Evolutionary conservation across 176 grass and related monocot genomes (phyloP).

Genomic region (Urochloa ruziziensis): DNA sequence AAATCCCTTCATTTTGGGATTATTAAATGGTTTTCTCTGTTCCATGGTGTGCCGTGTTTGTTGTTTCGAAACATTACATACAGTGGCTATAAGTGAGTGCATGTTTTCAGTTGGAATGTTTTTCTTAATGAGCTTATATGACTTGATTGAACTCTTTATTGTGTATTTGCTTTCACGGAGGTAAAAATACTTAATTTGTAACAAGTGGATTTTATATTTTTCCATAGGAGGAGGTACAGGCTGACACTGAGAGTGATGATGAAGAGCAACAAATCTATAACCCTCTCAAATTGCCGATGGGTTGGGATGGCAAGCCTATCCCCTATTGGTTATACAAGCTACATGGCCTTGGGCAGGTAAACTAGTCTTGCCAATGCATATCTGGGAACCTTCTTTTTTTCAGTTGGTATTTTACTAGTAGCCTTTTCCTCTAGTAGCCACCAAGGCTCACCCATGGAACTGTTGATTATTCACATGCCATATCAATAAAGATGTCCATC

Average conservation of each 20-base stretch:
- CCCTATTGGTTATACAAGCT: constrained; percentile 99
- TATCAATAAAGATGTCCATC: neutral
- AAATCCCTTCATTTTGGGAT: no score
- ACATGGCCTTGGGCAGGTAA: constrained; percentile 95
- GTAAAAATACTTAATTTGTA: neutral
- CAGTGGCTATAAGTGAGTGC: neutral
- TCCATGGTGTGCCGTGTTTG: neutral
- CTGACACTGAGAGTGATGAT: constrained; percentile 86
- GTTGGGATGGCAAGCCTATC: constrained; percentile 98
- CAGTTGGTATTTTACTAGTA: neutral
- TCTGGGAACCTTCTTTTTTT: neutral
- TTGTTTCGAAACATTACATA: neutral
- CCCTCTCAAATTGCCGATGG: constrained; percentile 97
- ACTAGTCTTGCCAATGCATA: neutral
- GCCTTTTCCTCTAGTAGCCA: neutral
- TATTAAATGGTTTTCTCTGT: no score
- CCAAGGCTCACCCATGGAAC: neutral
- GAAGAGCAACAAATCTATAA: constrained; percentile 97
- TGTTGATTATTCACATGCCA: neutral
- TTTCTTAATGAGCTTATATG: neutral
- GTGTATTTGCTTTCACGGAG: neutral
- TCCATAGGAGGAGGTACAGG: constrained; percentile 72
- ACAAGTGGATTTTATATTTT: constrained; percentile 13
- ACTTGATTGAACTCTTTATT: neutral
- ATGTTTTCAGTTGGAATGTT: neutral